Base-by-base conservation (phyloP, 495 filamentous ascomycete genomes). In the Platismatia glauca region DNA sequence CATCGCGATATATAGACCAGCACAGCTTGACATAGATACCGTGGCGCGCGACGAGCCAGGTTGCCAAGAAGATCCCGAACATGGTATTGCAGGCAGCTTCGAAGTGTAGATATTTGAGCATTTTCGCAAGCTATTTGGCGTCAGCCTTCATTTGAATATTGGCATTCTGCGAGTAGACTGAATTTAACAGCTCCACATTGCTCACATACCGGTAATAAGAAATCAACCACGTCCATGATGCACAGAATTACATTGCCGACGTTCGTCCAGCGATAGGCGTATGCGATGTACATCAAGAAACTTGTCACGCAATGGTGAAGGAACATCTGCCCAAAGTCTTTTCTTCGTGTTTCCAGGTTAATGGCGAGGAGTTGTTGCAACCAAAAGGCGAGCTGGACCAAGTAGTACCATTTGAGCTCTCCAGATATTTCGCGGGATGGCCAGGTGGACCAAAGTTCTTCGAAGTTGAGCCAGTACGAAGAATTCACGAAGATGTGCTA, bases 311-410 rank as follows among this genome's bases (percentile, higher is more conserved):
- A 82, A 73, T 98, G 94, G 73, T 98, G 94, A 15, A 85, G 86
- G 62, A 97, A 85, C 95, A 96, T 97, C 72, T 97, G 94, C 71
- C 84, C 86, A 73, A 96, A 87, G 69, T 98, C 94, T 74, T 98
- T 98, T 58, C 94, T 81, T 64, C 88, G 82, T 74, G 95, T 86
- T 72, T 98, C 95, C 63, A 97, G 88, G 74, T 97, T 87, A 70
- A 98, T 87, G 55, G 96, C 89, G 46, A 97, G 74, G 64, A 98
- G 88, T 76, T 96, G 91, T 74, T 98, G 95, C 24, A 97, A 68
- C 85, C 90, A 95, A 71, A 97, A 98, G 20, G 89, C 85, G 69
- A 91, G 86, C 73, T 97, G 92, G 33, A 86, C 88, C 53, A 98
- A 79, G 66, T 95, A 89, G 71, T 98, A 98, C 78, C 84, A 88